Evolutionary conservation across 1,284 basidiomycete genomes (phyloP).

Genomic region (Sporisorium reilianum): DNA sequence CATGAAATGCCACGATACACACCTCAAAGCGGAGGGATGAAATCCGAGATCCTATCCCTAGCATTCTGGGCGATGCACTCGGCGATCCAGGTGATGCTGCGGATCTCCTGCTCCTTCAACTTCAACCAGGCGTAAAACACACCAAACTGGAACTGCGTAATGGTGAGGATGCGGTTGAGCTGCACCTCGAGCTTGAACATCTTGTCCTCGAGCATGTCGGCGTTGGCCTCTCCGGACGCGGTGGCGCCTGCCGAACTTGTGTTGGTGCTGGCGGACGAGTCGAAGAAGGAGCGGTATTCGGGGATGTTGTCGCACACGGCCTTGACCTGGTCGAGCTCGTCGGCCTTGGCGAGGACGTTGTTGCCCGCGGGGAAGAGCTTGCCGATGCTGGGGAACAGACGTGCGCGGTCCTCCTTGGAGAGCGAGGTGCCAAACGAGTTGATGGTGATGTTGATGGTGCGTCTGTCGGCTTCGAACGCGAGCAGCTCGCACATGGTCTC

Average conservation of each 20-base stretch:
- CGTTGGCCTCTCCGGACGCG: constrained; percentile 71
- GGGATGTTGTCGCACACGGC: constrained; percentile 85
- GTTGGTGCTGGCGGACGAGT: constrained; percentile 57
- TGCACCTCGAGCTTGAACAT: constrained; percentile 96
- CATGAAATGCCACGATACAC: neutral
- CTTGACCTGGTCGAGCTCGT: constrained; percentile 94
- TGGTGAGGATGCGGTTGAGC: constrained; percentile 66
- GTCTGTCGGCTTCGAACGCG: constrained; percentile 94
- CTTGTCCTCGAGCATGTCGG: constrained; percentile 82
- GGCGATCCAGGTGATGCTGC: constrained; percentile 96
- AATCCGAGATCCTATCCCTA: constrained; percentile 47
- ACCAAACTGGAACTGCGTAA: constrained; percentile 67
- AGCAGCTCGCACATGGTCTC: constrained; percentile 76
- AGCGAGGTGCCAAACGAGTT: constrained; percentile 98
- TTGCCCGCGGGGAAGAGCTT: constrained; percentile 95
- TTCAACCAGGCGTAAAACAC: constrained; percentile 69
- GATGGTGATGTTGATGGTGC: constrained; percentile 98
- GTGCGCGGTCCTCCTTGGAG: constrained; percentile 93
- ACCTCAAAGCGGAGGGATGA: constrained; percentile 44
- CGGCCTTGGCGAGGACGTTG: constrained; percentile 90
- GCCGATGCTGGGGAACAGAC: constrained; percentile 93
- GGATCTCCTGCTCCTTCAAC: constrained; percentile 98
- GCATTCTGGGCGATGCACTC: constrained; percentile 73
- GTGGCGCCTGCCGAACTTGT: constrained; percentile 8
- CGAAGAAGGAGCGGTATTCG: constrained; percentile 93